Base-by-base conservation (phyloP, 139 green algal species). In the Microglena sp. region DNA sequence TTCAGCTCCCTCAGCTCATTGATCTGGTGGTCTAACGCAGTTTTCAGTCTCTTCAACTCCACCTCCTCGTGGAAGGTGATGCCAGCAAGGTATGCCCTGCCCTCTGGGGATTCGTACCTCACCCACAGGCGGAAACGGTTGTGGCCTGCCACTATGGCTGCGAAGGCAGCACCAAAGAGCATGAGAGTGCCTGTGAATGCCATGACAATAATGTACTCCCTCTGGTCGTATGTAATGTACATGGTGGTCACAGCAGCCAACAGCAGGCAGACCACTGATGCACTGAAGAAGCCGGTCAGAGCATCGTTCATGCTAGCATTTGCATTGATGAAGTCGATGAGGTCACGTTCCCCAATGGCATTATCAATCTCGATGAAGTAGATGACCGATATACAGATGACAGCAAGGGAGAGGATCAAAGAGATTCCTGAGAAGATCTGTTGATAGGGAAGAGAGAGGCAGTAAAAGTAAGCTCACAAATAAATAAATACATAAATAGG, bases 311-410 rank as follows among this genome's bases (percentile, higher is more conserved):
- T 18, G 26, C n/a, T 26, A 4, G 31, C 50, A 36, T 70, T 70
- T 27, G 2, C 34, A 33, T 56, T 15, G n/a, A 70, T 70, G 64
- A 70, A 70, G 64, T 70, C 64, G 1, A 8, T 7, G 27, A 70
- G 64, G 53, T 70, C 64, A 2, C 34, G 33, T 11, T 46, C 28
- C 1, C 45, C 60, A 22, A 33, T 60, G 45, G 45, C 59, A 31
- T 62, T 62, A 33, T 70, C 64, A 35, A 70, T 70, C 64, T 70
- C 64, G 32, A 70, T 62, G 33, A 70, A n/a, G 5, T 56, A 55
- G 31, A 67, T 56, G 6, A 33, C n/a, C 3, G 60, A 21, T 2
- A 54, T 31, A 27, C 55, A 35, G n/a, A 54, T 35, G n/a, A 67
- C 60, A 24, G 32, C 54, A 8, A 32, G 24, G 8, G 22, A 7